These are phyloP conservation scores for grape (Vitis vinifera) DNA, from an alignment of 164 flowering plant species.

Conservation along the genomic window DNA sequence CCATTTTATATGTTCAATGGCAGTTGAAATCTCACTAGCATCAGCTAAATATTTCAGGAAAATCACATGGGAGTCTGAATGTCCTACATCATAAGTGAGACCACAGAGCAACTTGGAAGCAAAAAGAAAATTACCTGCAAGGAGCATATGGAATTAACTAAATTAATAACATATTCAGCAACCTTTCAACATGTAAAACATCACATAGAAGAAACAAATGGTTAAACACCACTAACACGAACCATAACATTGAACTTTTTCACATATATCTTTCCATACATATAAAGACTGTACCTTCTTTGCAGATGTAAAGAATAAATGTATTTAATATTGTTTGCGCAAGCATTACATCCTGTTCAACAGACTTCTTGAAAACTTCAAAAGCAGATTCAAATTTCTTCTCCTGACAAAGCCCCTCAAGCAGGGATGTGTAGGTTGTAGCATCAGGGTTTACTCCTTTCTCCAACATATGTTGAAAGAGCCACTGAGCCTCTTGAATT, in stretches of 20 bases:
- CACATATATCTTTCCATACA: not conserved
- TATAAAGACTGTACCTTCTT: constrained; percentile 44
- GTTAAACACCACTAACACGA: not conserved
- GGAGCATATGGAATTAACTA: not conserved
- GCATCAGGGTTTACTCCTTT: constrained; percentile 63
- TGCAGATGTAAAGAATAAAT: constrained; percentile 56
- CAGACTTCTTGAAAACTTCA: constrained; percentile 47
- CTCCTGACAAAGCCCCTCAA: constrained; percentile 67
- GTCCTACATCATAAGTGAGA: constrained; percentile 23
- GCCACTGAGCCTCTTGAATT: constrained; percentile 58
- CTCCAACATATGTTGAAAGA: constrained; percentile 66
- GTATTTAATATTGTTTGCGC: constrained; percentile 39
- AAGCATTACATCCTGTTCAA: constrained; percentile 50
- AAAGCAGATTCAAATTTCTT: constrained; percentile 52
- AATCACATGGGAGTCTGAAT: constrained; percentile 42
- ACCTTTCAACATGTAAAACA: not conserved
- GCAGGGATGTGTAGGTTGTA: constrained; percentile 52
- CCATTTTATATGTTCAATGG: constrained; percentile 54
- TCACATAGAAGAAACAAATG: not conserved
- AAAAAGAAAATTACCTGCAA: constrained; percentile 51
- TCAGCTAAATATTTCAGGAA: constrained; percentile 64
- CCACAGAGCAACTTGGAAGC: constrained; percentile 54
- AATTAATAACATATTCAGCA: not conserved
- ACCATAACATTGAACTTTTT: not conserved
- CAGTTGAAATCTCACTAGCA: constrained; percentile 51